Evolutionary conservation across 768 basidiomycete species (phyloP).

Genomic region (Tulasnella calospora): DNA sequence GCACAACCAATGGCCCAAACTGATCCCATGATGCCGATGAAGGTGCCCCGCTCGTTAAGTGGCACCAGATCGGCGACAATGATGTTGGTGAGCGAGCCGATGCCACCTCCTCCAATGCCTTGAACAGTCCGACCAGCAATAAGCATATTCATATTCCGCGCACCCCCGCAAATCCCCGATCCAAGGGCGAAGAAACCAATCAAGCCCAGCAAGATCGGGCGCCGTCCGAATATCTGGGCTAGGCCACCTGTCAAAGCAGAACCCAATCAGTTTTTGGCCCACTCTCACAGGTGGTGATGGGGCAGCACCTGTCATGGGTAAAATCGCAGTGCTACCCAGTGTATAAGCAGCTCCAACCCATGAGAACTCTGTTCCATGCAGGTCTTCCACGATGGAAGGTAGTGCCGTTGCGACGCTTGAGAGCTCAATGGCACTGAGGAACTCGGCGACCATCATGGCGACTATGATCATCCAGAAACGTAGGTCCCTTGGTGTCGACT

Average conservation of each 20-base stretch:
- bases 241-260: background rate
- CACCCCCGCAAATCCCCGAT: constrained; percentile 43
- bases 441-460: constrained; percentile 1
- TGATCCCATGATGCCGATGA: constrained; percentile 39
- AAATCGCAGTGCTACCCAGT: constrained; percentile 41
- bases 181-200: constrained; percentile 43
- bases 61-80: constrained; percentile 47
- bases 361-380: constrained; percentile 40
- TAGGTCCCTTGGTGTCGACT: background rate
- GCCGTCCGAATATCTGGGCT: constrained; percentile 41
- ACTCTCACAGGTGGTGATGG: constrained; percentile 23
- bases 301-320: constrained; percentile 42
- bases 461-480: background rate
- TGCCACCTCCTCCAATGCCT: constrained; percentile 41
- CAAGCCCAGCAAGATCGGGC: constrained; percentile 35
- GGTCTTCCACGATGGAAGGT: constrained; percentile 42
- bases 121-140: constrained; percentile 43
- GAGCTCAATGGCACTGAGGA: constrained; percentile 25
- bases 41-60: constrained; percentile 45
- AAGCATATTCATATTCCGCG: constrained; percentile 41
- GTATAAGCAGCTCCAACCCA: constrained; percentile 49
- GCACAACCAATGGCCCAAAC: constrained; percentile 35
- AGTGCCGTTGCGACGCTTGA: constrained; percentile 42
- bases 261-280: background rate
- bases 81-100: constrained; percentile 41